phyloP scores from a whole-genome alignment of 179 eudicot genomes.

The Spinacia oleracea region DNA sequence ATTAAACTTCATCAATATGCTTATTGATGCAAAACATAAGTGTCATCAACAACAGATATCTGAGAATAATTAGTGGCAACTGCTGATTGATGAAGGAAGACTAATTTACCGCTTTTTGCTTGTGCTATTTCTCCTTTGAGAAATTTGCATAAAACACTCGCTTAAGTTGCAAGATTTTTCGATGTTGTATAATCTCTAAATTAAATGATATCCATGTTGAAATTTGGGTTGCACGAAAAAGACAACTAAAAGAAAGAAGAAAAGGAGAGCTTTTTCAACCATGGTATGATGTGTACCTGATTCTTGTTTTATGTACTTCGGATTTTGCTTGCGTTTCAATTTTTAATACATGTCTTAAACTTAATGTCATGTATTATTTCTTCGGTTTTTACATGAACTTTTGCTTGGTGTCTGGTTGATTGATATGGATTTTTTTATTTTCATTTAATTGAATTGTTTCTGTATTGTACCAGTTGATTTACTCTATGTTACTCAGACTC shows the following conservation, averaged over 20 bases:
- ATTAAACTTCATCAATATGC: neutral
- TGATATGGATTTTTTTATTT: too few species aligned
- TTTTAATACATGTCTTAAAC: neutral
- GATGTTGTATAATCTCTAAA: neutral
- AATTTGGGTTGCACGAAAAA: neutral
- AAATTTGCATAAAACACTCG: neutral
- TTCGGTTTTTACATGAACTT: neutral
- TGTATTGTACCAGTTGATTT: too few species aligned
- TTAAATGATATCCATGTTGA: neutral
- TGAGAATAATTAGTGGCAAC: neutral
- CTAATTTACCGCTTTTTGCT: neutral
- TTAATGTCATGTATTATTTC: neutral
- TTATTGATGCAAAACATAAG: neutral
- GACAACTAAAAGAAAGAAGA: neutral
- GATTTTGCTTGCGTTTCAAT: neutral
- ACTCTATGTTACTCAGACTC: too few species aligned
- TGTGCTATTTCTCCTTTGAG: neutral
- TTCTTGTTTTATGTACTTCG: neutral
- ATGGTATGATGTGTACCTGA: neutral
- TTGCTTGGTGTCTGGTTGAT: neutral
- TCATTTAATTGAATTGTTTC: too few species aligned
- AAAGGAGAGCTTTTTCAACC: neutral
- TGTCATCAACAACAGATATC: neutral
- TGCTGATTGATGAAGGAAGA: neutral
- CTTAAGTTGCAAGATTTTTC: neutral